These are phyloP conservation scores for Acer saccharum DNA, from an alignment of 345 rosid genomes.

Conservation along the genomic window DNA sequence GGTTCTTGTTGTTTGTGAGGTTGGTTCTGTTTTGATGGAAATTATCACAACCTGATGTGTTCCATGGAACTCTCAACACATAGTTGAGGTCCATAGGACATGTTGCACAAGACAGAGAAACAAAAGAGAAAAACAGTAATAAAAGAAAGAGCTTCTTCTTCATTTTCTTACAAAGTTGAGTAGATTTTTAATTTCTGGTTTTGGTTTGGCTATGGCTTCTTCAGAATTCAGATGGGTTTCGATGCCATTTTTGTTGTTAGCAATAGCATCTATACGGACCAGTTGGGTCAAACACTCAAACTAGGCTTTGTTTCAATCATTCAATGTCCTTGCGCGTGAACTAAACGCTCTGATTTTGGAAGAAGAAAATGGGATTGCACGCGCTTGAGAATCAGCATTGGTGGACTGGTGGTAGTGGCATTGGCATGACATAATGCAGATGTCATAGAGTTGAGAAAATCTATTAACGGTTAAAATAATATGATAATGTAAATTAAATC, in stretches of 20 bases:
- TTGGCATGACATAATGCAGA: background rate
- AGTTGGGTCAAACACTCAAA: background rate
- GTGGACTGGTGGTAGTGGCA: background rate
- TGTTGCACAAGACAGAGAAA: slow-evolving; percentile 19
- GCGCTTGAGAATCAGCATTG: background rate
- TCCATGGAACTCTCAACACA: slow-evolving; percentile 68
- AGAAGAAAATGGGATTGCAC: background rate
- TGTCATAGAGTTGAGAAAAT: background rate
- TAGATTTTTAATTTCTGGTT: background rate
- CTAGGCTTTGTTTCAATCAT: background rate
- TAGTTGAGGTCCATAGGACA: slow-evolving; percentile 76
- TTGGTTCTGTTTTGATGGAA: slow-evolving; percentile 19
- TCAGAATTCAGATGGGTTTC: background rate
- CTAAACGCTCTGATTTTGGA: background rate
- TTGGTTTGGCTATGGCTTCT: background rate
- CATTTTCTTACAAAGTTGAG: background rate
- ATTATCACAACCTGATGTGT: slow-evolving; percentile 49
- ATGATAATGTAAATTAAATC: too few relatives aligned
- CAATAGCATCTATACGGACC: background rate
- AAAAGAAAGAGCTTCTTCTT: slow-evolving; percentile 20
- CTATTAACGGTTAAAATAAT: too few relatives aligned
- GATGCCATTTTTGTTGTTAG: background rate
- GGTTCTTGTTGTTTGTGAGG: background rate
- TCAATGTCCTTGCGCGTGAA: background rate
- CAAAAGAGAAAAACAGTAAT: slow-evolving; percentile 7